Evolutionary conservation across 352 stramenopile species (phyloP).

Genomic region (Bremia lactucae): DNA sequence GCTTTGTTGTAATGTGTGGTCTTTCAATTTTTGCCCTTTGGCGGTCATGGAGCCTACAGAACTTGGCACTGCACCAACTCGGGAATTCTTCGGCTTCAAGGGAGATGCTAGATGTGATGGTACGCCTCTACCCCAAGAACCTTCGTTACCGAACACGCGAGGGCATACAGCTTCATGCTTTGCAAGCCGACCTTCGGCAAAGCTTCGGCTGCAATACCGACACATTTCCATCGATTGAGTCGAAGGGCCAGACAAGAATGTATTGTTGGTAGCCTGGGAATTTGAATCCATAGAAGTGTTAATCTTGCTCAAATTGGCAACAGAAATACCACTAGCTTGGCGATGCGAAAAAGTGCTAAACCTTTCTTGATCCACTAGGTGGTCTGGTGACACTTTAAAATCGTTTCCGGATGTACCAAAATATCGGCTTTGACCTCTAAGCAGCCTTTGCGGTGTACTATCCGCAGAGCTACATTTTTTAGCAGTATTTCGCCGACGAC

Average conservation of each 20-base stretch:
- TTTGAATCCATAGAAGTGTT: constrained; percentile 8
- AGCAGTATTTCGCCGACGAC: constrained; percentile 5
- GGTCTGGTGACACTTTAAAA: constrained; percentile 4
- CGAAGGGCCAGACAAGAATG: background rate
- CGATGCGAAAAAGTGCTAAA: background rate
- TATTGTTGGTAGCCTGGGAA: constrained; percentile 5
- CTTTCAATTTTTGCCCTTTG: constrained; percentile 26
- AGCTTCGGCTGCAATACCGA: constrained; percentile 64
- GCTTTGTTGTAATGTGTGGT: constrained; percentile 56
- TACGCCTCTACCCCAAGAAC: constrained; percentile 53
- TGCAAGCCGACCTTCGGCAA: constrained; percentile 62
- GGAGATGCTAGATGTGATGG: constrained; percentile 7
- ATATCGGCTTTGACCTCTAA: background rate
- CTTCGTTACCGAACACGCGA: constrained; percentile 68
- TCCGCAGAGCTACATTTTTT: constrained; percentile 2
- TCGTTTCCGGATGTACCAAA: constrained; percentile 1
- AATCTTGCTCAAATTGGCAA: constrained; percentile 8
- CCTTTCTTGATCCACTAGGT: background rate
- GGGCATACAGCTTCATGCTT: constrained; percentile 79
- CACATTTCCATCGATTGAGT: constrained; percentile 48
- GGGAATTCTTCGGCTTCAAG: constrained; percentile 4
- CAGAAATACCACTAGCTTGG: background rate
- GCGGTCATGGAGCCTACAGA: constrained; percentile 6
- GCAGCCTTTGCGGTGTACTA: constrained; percentile 8
- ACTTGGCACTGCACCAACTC: constrained; percentile 8